Percentiles rank a stretch among this genome's conserved stretches.
Conservation (phyloP, 148 eudicot genomes). For the Rhododendron vialii region DNA sequence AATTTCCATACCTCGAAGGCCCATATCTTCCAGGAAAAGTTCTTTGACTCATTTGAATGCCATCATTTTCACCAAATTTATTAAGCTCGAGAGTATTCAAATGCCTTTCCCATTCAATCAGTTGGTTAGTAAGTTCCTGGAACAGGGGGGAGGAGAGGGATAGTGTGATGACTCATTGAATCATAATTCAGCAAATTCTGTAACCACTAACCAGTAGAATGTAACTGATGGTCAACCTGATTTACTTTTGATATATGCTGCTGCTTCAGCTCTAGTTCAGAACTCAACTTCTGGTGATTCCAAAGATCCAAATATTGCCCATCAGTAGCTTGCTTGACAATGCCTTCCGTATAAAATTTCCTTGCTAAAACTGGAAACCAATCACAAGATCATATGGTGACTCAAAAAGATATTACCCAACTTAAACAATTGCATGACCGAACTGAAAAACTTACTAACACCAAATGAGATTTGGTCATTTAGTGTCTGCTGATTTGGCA, state of each 20-base stretch:
- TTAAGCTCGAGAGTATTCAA: constrained; percentile 77
- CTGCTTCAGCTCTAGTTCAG: constrained; percentile 81
- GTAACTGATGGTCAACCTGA: constrained; percentile 45
- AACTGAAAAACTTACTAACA: neutral
- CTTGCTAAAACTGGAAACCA: constrained; percentile 61
- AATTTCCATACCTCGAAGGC: constrained; percentile 54
- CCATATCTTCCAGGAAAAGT: constrained; percentile 36
- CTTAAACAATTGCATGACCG: constrained; percentile 3
- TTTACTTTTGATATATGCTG: constrained; percentile 43
- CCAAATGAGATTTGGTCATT: neutral
- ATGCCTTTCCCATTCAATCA: constrained; percentile 81
- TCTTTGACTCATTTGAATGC: constrained; percentile 33
- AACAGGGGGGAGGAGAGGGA: constrained; percentile 13
- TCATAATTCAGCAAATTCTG: neutral
- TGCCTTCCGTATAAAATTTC: constrained; percentile 71
- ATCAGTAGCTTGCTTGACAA: constrained; percentile 82
- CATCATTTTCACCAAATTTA: constrained; percentile 59
- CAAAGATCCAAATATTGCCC: constrained; percentile 78
- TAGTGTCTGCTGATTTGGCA: neutral
- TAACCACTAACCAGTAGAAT: neutral
- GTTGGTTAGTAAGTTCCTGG: constrained; percentile 68
- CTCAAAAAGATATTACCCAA: constrained; percentile 5
- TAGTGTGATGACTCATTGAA: neutral
- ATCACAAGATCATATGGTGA: constrained; percentile 5
- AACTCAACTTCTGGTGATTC: constrained; percentile 76